phyloP scores from a whole-genome alignment of 2,329 filamentous ascomycete species.

The Diaporthe amygdali region DNA sequence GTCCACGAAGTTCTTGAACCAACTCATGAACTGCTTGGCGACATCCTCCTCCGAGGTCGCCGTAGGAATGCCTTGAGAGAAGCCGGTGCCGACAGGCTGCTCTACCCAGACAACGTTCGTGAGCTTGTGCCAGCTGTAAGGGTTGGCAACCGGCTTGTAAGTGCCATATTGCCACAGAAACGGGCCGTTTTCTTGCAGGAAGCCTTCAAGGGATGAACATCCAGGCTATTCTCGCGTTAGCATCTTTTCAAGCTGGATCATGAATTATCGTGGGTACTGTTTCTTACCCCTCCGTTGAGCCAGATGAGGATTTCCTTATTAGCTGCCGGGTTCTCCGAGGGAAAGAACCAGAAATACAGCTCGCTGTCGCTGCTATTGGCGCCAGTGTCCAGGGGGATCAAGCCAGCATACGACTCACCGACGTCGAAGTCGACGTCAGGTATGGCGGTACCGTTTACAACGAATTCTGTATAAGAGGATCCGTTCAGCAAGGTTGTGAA shows the following conservation, averaged over 20 bases:
- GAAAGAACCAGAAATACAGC: slow-evolving; percentile 73
- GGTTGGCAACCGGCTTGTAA: slow-evolving; percentile 66
- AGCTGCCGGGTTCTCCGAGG: slow-evolving; percentile 54
- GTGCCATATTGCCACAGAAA: slow-evolving; percentile 76
- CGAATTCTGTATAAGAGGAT: slow-evolving; percentile 52
- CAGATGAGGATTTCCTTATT: slow-evolving; percentile 67
- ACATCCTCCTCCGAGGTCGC: slow-evolving; percentile 71
- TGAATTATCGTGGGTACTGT: neutral
- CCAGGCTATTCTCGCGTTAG: slow-evolving; percentile 46
- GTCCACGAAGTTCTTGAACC: slow-evolving; percentile 79
- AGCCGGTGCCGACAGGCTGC: slow-evolving; percentile 72
- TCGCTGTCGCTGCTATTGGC: slow-evolving; percentile 46
- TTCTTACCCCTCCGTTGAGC: slow-evolving; percentile 58
- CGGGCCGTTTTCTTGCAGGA: slow-evolving; percentile 80
- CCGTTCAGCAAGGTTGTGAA: neutral
- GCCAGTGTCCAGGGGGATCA: slow-evolving; percentile 60
- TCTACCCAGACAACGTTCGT: slow-evolving; percentile 81
- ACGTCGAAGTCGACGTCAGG: slow-evolving; percentile 75
- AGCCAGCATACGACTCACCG: slow-evolving; percentile 68
- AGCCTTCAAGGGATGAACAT: slow-evolving; percentile 67
- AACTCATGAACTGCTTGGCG: slow-evolving; percentile 75
- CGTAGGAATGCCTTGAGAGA: slow-evolving; percentile 67
- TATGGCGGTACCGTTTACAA: slow-evolving; percentile 66
- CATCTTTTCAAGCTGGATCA: neutral
- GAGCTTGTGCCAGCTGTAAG: slow-evolving; percentile 76